phyloP scores from a whole-genome alignment of 331 rosid species.

The Arachis monticola region DNA sequence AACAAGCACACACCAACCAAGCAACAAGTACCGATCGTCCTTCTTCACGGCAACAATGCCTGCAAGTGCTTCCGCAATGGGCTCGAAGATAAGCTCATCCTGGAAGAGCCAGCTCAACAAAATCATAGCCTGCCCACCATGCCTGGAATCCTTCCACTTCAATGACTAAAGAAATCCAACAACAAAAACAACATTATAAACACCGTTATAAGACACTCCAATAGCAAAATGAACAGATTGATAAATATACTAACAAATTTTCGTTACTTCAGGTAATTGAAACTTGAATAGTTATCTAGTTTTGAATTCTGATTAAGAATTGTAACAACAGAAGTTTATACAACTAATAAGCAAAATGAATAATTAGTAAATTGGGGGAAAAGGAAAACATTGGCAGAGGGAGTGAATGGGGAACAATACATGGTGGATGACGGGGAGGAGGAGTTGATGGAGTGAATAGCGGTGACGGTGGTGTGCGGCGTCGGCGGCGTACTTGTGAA shows the following conservation, averaged over 20 bases:
- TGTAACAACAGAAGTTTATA: too few relatives aligned
- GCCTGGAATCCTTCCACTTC: slow-evolving; percentile 67
- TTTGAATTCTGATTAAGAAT: too few relatives aligned
- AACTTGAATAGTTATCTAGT: too few relatives aligned
- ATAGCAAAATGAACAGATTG: too few relatives aligned
- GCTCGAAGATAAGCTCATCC: slow-evolving; percentile 61
- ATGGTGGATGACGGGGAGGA: slow-evolving; percentile 72
- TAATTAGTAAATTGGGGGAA: too few relatives aligned
- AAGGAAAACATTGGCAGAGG: background rate
- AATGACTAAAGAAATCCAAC: slow-evolving; percentile 45
- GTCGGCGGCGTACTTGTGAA: slow-evolving; percentile 69
- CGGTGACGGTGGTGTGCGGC: slow-evolving; percentile 41
- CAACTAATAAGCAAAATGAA: too few relatives aligned
- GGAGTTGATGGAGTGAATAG: slow-evolving; percentile 47
- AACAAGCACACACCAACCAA: slow-evolving; percentile 85
- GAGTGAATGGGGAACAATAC: slow-evolving; percentile 41
- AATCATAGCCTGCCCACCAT: slow-evolving; percentile 65
- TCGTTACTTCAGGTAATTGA: too few relatives aligned
- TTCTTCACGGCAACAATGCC: slow-evolving; percentile 54
- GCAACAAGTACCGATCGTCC: slow-evolving; percentile 68
- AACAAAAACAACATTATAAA: too few relatives aligned
- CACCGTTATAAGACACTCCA: too few relatives aligned
- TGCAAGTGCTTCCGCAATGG: slow-evolving; percentile 59
- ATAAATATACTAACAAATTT: too few relatives aligned
- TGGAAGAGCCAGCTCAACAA: slow-evolving; percentile 85